Base-by-base conservation (phyloP, 2,329 filamentous ascomycete genomes). In the Trichoderma koningii region DNA sequence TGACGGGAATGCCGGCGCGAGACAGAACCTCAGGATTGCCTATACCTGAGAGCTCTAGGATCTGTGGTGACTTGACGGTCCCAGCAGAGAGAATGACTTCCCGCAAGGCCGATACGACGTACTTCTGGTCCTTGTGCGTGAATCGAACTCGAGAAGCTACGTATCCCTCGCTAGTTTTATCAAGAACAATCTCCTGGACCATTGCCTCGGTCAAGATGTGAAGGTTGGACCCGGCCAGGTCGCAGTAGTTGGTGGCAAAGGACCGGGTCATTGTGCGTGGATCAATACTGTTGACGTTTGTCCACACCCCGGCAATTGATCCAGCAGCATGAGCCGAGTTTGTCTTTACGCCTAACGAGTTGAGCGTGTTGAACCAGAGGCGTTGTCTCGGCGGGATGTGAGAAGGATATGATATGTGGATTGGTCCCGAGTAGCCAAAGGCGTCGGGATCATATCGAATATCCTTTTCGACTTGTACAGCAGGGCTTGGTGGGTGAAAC, bases 71-170 rank as follows among this genome's bases (percentile, higher is more conserved):
- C 70, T 82, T 81, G 47, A 84, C 76, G 30, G 79, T 82, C 0
- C 87, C 87, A 0, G 85, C 85, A 5, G 82, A 82, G 2, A 90
- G 73, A 44, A 90, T 80, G 12, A 88, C 79, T 69, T 89, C 87
- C 12, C 66, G 80, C 68, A 67, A 76, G 1, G 77, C 81, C 7
- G 74, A 71, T 52, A 82, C 78, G 5, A 71, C 71, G 2, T 73
- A 59, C 73, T 68, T 70, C 21, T 62, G 71, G 3, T 82, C 82
- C 53, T 75, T 73, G 59, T 79, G 68, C 2, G 57, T 73, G 52
- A 80, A 79, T 3, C 70, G 67, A 9, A 75, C 70, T 3, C 76
- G 77, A 0, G 75, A 76, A 3, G 77, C 73, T 6, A 69, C 67
- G 15, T 55, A 60, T 3, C 63, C 67, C 4, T 57, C 28, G 17